Evolutionary conservation across 1,139 yeast species (phyloP), one percentile per base, ranked within the genome.

Genomic region (Debaryomyces subglobosus): DNA sequence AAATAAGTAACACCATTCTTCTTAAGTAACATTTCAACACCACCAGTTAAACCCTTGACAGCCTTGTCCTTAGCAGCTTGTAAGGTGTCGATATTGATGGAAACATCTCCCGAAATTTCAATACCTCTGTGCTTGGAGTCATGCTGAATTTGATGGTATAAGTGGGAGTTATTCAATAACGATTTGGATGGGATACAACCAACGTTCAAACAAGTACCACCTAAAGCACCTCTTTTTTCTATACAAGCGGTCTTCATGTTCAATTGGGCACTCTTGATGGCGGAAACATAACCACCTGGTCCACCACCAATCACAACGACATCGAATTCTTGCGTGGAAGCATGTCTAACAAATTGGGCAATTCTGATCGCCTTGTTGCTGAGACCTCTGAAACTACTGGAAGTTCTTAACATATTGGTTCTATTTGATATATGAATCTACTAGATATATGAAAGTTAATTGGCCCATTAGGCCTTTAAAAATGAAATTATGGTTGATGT

Each of bases 161-260:
- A 72, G 56, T 91, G 97, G 25, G 98, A 88, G 79, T 94, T 95
- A 84, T 94, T 94, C 65, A 94, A 79, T 55, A 94, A 77, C 13
- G 99, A 89, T 75, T 95, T 95, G 57, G 99, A 94, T 52, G 99
- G 99, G 63, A 95, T 95, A 81, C 99, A 94, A 44, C 99, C 99
- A 48, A 94, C 98, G 71, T 94, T 94, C 64, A 94, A 77, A 81
- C 99, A 95, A 47, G 99, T 95, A 64, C 99, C 99, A 56, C 99
- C 99, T 57, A 95, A 83, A 33, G 85, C 72, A 40, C 99, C 99
- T 72, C 99, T 86, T 77, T 90, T 91, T 72, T 95, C 99, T 58
- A 95, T 78, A 82, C 99, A 94, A 39, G 97, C 99, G 49, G 97
- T 90, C 71, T 91, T 86, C 60, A 81, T 79, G 35, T 98, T 98